These are phyloP conservation scores for Rhynchospora breviuscula DNA, from an alignment of 176 grass and related monocot species.

Conservation along the genomic window DNA sequence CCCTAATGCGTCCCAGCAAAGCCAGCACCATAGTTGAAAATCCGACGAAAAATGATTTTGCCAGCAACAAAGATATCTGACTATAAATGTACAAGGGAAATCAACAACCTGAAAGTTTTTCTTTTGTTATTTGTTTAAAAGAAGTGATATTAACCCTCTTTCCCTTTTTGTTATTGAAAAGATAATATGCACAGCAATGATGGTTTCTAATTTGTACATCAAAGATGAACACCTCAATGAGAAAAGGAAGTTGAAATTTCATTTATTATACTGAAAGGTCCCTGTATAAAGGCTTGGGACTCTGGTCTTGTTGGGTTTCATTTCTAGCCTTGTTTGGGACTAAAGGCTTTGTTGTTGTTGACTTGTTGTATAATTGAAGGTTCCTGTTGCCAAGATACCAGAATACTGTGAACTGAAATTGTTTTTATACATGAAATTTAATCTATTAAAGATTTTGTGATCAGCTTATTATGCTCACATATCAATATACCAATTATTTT, in stretches of 20 bases:
- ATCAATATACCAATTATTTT: not conserved
- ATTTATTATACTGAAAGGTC: not conserved
- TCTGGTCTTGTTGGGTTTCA: no score
- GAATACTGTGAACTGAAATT: not conserved
- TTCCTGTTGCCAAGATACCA: not conserved
- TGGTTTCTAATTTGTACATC: constrained; percentile 6
- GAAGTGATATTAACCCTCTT: no score
- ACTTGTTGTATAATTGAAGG: not conserved
- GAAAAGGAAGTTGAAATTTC: not conserved
- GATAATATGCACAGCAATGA: not conserved
- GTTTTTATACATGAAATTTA: not conserved
- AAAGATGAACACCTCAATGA: not conserved
- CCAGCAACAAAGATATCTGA: constrained; percentile 82
- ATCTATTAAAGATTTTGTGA: not conserved
- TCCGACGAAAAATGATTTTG: constrained; percentile 79
- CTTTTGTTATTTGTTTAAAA: no score
- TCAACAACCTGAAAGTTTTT: not conserved
- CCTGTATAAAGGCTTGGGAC: no score
- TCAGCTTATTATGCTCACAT: not conserved
- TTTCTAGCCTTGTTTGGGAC: no score
- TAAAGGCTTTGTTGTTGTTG: no score
- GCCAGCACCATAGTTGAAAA: constrained; percentile 54
- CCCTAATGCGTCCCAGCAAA: constrained; percentile 69
- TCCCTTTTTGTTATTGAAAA: no score
- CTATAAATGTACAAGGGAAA: constrained; percentile 61